phyloP scores from a whole-genome alignment of 148 eudicot genomes.

The Heliamphora exappendiculata region DNA sequence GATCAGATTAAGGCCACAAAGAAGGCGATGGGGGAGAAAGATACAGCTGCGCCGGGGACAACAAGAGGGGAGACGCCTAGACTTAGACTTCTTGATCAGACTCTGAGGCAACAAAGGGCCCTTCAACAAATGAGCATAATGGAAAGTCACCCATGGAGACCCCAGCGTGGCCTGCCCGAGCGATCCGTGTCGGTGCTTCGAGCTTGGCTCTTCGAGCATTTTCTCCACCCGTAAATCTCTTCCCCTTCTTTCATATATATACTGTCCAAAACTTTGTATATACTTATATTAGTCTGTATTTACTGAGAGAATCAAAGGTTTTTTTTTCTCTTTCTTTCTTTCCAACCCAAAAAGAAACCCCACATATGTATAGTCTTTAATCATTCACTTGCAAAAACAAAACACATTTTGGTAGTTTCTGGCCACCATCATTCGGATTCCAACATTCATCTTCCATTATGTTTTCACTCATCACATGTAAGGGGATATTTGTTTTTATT shows the following conservation, averaged over 20 bases:
- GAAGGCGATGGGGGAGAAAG: conserved; percentile 79
- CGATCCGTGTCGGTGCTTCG: conserved; percentile 85
- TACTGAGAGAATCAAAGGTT: not conserved
- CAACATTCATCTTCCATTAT: conserved; percentile 20
- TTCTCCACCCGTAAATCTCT: conserved; percentile 71
- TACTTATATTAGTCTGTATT: not conserved
- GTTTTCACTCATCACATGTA: conserved; percentile 12
- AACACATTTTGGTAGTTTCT: conserved; percentile 27
- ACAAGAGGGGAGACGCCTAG: conserved; percentile 84
- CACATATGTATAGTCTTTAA: conserved; percentile 4
- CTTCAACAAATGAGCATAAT: conserved; percentile 73
- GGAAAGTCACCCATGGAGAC: conserved; percentile 95
- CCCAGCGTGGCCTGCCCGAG: conserved; percentile 90
- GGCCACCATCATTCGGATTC: conserved; percentile 27
- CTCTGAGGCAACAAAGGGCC: conserved; percentile 73
- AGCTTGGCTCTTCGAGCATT: conserved; percentile 99
- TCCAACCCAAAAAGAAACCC: conserved; percentile 7
- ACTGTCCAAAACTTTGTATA: too few relatives aligned
- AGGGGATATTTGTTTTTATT: not conserved
- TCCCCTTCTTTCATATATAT: too few relatives aligned
- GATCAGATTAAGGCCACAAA: conserved; percentile 62
- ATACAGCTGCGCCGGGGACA: conserved; percentile 40
- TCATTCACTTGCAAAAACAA: conserved; percentile 11
- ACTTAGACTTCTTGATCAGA: conserved; percentile 78
- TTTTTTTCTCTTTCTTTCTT: too few relatives aligned